Base-by-base conservation (phyloP, 345 rosid genomes). In the Lumnitzera racemosa region DNA sequence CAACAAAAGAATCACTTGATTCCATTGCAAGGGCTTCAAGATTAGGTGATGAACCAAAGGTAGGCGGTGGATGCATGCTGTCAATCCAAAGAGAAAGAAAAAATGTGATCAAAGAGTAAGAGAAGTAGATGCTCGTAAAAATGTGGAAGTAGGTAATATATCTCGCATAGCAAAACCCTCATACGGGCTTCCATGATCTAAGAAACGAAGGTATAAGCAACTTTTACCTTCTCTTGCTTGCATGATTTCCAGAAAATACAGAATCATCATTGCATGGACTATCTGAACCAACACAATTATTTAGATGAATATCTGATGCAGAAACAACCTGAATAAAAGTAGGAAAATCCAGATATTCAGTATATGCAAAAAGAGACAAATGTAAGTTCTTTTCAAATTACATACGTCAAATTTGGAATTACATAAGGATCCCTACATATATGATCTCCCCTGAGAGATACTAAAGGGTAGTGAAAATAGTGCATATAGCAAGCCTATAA, bases 281-380 rank as follows among this genome's bases (percentile, higher is more conserved):
- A 47, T 74, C 82, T 56, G 69, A 63, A 71, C 66, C 62, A 64
- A 49, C 47, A 53, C 79, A 73, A 64, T 68, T 75, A 70, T 65
- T 73, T 3, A 74, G 74, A 68, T 66, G 79, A 49, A 70, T 71
- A 57, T 77, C 84, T 54, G 74, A 62, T 51, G 63, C 49, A 24
- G 92, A 83, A 62, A 76, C 90, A 79, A 89, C 89, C 98, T 92
- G 79, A 69, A 72, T 11, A 65, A 66, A 64, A 72, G 72, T 60
- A 58, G 43, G 43, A 36, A 27, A 59, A 53, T 66, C 51, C 14
- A 59, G 20, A 15, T 51, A 43, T 25, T 55, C 57, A 51, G 36
- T 60, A 23, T 46, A 60, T 24, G 53, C 55, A 60, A 13, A 50
- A 24, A 47, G 36, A 31, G 53, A 49, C 9, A 27, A 13, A 4